Base-by-base conservation (phyloP, 169 alveolate species). In the Babesia bovis region DNA sequence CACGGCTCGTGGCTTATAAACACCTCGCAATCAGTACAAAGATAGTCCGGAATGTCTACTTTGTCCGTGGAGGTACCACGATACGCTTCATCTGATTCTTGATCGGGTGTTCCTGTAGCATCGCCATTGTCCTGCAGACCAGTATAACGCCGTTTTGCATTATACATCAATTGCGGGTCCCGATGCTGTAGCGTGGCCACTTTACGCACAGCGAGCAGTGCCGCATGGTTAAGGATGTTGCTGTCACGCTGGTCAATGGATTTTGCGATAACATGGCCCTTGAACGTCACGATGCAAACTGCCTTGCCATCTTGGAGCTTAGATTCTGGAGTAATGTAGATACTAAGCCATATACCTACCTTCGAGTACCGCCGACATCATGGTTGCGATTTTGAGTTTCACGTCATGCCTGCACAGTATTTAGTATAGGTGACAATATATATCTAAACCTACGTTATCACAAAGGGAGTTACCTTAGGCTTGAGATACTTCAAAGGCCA, bases 1-100 rank as follows among this genome's bases (percentile, higher is more conserved):
- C 99, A 95, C 41, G 99, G 99, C 79, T 95, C 98, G 50, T 90
- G 94, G 40, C 93, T 83, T 60, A 90, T 49, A 57, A 60, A 93
- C 38, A 87, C 97, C 32, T 59, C 90, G 58, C 92, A 87, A 23
- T 89, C 90, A 3, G 93, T 85, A 71, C 97, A 93, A 10, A 90
- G 67, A 65, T 93, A 93, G 49, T 93, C 89, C 33, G 74, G 81
- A 33, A 40, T 32, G 6, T 66, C 89, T 15, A 33, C 61, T n/a
- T n/a, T n/a, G 40, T 56, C 23, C 28, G 32, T 19, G 38, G 21
- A 42, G 12, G 32, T 32, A 3, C 21, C 58, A n/a, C n/a, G n/a
- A n/a, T n/a, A n/a, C 17, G 50, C 71, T 25, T 21, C 28, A 12
- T 35, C 49, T 5, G n/a, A 15, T 35, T 23, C 26, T n/a, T n/a